A percentile compares a stretch with the other conserved stretches of the same genome.
Conservation (phyloP, 257 asterid genomes). For the Solanum clarkiae region DNA sequence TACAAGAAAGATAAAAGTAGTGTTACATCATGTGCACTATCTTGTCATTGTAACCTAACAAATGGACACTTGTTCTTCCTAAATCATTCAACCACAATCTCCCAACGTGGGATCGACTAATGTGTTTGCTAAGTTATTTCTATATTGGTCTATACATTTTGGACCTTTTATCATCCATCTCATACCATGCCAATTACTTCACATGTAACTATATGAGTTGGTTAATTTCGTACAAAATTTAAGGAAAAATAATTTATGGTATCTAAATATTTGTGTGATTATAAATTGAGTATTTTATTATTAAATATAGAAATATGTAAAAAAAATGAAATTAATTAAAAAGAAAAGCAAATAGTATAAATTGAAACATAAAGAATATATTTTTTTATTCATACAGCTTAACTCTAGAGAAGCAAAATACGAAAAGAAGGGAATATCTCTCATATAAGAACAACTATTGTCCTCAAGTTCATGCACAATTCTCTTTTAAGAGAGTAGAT, state of each 20-base stretch:
- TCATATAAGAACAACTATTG: fast-evolving
- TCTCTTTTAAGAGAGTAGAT: not conserved
- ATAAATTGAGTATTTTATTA: too few species aligned
- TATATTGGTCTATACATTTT: not conserved
- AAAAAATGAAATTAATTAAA: too few species aligned
- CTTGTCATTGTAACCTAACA: not conserved
- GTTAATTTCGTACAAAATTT: too few species aligned
- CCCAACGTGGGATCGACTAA: not conserved
- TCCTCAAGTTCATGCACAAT: not conserved
- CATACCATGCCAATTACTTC: not conserved
- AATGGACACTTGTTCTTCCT: not conserved
- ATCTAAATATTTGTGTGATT: too few species aligned
- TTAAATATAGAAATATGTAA: too few species aligned
- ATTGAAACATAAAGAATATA: too few species aligned
- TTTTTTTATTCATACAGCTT: too few species aligned
- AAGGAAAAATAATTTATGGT: too few species aligned
- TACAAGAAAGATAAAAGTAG: not conserved
- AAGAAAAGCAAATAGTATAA: too few species aligned
- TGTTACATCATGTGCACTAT: not conserved
- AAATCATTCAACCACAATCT: not conserved
- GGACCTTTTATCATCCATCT: not conserved
- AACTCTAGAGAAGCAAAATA: too few species aligned
- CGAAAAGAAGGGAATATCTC: fast-evolving
- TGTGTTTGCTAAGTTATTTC: not conserved
- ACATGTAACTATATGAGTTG: too few species aligned